phyloP scores from a whole-genome alignment of 768 basidiomycete genomes.

The Panellus pusillus region DNA sequence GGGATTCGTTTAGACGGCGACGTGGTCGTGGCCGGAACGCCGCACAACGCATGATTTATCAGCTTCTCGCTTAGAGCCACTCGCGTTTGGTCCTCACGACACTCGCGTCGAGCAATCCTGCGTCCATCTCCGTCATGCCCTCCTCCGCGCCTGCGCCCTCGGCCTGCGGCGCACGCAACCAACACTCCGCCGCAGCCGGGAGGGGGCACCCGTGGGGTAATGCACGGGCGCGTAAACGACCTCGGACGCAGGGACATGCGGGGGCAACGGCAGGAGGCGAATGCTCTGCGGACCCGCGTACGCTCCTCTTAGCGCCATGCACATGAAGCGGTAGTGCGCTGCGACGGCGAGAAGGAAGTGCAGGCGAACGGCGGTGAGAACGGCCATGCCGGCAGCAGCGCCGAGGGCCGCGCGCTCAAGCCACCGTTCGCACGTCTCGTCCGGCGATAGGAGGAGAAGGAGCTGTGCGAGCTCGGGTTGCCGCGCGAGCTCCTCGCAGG shows the following conservation, averaged over 20 bases:
- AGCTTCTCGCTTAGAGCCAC: constrained; percentile 7
- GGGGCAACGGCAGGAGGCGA: constrained; percentile 16
- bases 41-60: no score
- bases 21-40: no score
- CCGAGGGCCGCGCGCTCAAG: constrained; percentile 65
- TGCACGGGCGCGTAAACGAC: constrained; percentile 20
- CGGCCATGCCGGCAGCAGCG: constrained; percentile 55
- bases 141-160: not conserved
- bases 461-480: constrained; percentile 75
- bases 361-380: constrained; percentile 65
- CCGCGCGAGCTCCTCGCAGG: constrained; percentile 58
- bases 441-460: constrained; percentile 44
- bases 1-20: no score
- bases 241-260: not conserved
- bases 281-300: not conserved
- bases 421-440: constrained; percentile 80
- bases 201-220: not conserved
- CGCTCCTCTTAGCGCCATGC: not conserved
- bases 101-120: constrained; percentile 12
- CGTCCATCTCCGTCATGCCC: not conserved
- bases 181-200: constrained; percentile 4
- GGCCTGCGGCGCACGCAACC: constrained; percentile 10
- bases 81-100: constrained; percentile 17
- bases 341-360: constrained; percentile 72
- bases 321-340: constrained; percentile 12